phyloP scores from a whole-genome alignment of 352 stramenopile species.

The Globisporangium uncinulatum region DNA sequence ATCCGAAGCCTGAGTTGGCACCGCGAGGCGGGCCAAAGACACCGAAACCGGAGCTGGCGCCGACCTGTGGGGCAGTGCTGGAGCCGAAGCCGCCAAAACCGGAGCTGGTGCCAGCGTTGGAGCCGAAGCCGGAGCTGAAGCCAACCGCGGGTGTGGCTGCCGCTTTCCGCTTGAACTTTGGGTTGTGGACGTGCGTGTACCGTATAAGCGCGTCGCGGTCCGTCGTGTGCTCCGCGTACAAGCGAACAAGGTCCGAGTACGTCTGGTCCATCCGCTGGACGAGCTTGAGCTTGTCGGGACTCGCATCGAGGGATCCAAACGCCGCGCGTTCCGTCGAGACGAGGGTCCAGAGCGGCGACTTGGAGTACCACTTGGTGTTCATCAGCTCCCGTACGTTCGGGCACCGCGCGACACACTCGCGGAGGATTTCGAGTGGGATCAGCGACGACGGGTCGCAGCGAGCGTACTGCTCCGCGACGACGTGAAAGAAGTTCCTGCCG shows the following conservation, averaged over 20 bases:
- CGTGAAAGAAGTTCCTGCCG: conserved; percentile 48
- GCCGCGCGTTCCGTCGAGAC: conserved; percentile 22
- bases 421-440: conserved; percentile 26
- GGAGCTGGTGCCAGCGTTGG: too few species aligned
- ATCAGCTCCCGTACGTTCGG: conserved; percentile 26
- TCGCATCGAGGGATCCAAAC: conserved; percentile 5
- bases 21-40: too few species aligned
- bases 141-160: too few species aligned
- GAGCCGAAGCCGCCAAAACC: too few species aligned
- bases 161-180: conserved; percentile 1
- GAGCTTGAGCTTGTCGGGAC: not conserved
- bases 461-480: conserved; percentile 17
- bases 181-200: conserved; percentile 1
- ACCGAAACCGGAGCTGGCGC: too few species aligned
- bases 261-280: conserved; percentile 20
- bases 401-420: conserved; percentile 26
- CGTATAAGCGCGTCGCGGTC: conserved; percentile 28
- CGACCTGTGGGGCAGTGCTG: too few species aligned
- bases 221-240: conserved; percentile 47
- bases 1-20: too few species aligned
- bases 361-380: conserved; percentile 32
- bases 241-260: conserved; percentile 31
- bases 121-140: too few species aligned
- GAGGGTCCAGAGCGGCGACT: conserved; percentile 43
- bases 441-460: conserved; percentile 11